phyloP scores from a whole-genome alignment of 768 basidiomycete species.

The Boletus pseudo-olivaceus region DNA sequence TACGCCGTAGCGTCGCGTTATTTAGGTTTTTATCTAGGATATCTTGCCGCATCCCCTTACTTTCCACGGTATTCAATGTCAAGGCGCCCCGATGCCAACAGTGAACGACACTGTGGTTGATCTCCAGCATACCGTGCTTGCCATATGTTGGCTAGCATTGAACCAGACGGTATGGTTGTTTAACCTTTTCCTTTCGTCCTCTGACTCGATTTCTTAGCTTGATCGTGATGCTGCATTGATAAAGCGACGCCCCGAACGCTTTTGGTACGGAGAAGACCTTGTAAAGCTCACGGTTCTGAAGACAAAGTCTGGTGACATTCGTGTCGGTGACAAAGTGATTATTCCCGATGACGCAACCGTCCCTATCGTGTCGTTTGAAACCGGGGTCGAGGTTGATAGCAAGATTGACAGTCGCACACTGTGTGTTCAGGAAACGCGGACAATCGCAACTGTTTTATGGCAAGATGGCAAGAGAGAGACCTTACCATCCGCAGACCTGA shows the following conservation, averaged over 20 bases:
- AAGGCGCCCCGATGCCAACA: slow-evolving; percentile 42
- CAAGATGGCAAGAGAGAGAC: slow-evolving; percentile 76
- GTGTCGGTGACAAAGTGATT: slow-evolving; percentile 68
- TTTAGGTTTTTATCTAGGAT: slow-evolving; percentile 42
- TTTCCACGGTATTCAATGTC: slow-evolving; percentile 46
- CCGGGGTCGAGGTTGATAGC: slow-evolving; percentile 42
- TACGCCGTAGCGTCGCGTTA: background rate
- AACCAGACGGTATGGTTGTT: slow-evolving; percentile 67
- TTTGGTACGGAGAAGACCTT: slow-evolving; percentile 71
- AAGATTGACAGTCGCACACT: slow-evolving; percentile 53
- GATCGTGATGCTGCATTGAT: slow-evolving; percentile 49
- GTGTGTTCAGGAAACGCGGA: slow-evolving; percentile 66
- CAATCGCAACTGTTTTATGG: slow-evolving; percentile 77
- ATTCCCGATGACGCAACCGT: slow-evolving; percentile 48
- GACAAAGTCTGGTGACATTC: slow-evolving; percentile 61
- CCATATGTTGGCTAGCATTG: slow-evolving; percentile 82
- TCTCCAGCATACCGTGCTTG: slow-evolving; percentile 73
- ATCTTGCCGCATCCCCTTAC: slow-evolving; percentile 56
- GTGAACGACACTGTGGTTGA: slow-evolving; percentile 62
- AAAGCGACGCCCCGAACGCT: slow-evolving; percentile 64
- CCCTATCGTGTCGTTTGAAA: slow-evolving; percentile 61
- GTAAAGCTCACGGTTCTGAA: slow-evolving; percentile 60
- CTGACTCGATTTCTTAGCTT: slow-evolving; percentile 45
- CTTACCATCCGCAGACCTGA: slow-evolving; percentile 57
- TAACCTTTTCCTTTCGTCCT: background rate